A percentile compares a stretch with the other conserved stretches of the same genome.
Evolutionary conservation across 169 alveolate genomes (phyloP).

Genomic region (Cryptosporidium andersoni): DNA sequence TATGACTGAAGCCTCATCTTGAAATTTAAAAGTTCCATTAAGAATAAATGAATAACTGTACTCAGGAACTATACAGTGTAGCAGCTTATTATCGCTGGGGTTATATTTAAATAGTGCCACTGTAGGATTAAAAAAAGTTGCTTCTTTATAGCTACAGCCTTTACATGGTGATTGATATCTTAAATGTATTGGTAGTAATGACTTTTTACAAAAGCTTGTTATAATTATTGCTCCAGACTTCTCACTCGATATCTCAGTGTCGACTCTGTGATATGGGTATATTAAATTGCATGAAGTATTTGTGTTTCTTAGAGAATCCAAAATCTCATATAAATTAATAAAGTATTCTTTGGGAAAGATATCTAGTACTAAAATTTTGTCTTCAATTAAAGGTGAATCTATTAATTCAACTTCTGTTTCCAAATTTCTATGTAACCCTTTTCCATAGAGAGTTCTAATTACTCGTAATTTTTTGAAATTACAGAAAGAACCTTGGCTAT

Average conservation of each 20-base stretch:
- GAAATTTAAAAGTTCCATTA: neutral
- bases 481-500: neutral
- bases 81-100: neutral
- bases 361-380: too few species aligned
- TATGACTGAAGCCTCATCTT: neutral
- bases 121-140: neutral
- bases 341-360: too few species aligned
- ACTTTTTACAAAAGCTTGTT: conserved; percentile 10
- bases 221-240: conserved; percentile 19
- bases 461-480: neutral
- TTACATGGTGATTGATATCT: conserved; percentile 56
- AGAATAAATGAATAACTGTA: neutral
- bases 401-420: conserved; percentile 21
- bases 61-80: neutral
- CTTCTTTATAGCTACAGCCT: conserved; percentile 25
- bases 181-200: conserved; percentile 22
- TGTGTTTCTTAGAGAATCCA: conserved; percentile 7
- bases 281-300: neutral
- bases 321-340: too few species aligned
- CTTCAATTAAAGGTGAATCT: neutral
- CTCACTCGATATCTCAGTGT: conserved; percentile 56
- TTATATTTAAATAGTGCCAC: neutral
- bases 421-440: conserved; percentile 41
- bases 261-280: conserved; percentile 31
- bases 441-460: conserved; percentile 15